phyloP scores from a whole-genome alignment of 2,329 filamentous ascomycete genomes.

The Cladosporium sp. region DNA sequence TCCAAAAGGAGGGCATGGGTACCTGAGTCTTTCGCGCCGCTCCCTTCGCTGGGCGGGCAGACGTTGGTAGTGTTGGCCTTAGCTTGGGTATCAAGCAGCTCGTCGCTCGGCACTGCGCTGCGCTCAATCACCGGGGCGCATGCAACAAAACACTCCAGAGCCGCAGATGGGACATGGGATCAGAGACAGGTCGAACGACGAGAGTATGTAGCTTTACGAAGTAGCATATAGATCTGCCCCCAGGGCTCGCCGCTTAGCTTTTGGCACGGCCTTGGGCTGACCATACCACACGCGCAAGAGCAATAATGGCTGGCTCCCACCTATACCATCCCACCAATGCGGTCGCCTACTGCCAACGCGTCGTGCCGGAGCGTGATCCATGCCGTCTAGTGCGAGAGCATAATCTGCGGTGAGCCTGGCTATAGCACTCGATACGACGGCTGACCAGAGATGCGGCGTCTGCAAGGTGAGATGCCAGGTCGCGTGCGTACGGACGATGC shows the following conservation, averaged over 20 bases:
- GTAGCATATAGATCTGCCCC: too few species aligned
- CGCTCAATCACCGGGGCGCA: background rate
- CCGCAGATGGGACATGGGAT: background rate
- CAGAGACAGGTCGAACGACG: too few species aligned
- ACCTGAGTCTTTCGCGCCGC: conserved; percentile 6
- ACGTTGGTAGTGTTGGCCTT: conserved; percentile 9
- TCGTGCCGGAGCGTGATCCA: conserved; percentile 12
- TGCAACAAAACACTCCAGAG: background rate
- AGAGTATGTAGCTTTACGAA: too few species aligned
- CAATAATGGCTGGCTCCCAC: conserved; percentile 5
- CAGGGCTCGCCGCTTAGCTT: background rate
- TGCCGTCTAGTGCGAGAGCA: conserved; percentile 5
- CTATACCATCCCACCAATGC: conserved; percentile 12
- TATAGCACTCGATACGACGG: background rate
- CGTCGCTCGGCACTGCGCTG: background rate
- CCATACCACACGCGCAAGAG: background rate
- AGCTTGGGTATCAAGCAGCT: conserved; percentile 6
- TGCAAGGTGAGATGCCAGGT: background rate
- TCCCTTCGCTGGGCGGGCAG: background rate
- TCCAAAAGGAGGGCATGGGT: conserved; percentile 12
- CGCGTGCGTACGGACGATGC: background rate
- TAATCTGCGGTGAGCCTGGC: conserved; percentile 1
- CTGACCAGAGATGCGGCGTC: conserved; percentile 3
- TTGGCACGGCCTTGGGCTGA: background rate
- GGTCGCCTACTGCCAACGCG: background rate